Conservation (phyloP, 2,329 filamentous ascomycete species). For the Fusarium buxicola region DNA sequence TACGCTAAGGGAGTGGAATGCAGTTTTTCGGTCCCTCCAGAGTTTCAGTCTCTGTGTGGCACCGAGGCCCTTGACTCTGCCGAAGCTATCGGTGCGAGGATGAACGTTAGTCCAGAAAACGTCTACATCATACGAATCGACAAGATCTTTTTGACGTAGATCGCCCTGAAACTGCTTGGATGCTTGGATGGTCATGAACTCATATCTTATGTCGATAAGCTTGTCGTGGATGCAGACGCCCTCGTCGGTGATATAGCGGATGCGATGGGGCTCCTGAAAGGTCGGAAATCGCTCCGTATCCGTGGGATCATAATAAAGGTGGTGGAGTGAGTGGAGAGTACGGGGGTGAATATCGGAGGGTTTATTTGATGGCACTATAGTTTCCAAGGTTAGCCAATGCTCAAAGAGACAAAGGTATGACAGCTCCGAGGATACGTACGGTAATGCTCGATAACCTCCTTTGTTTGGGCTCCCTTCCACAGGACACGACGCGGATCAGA, state of each 20-base stretch:
- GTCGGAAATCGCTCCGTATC: slow-evolving; percentile 61
- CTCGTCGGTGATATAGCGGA: slow-evolving; percentile 59
- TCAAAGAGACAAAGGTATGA: not conserved
- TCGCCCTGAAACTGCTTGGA: slow-evolving; percentile 62
- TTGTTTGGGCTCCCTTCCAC: slow-evolving; percentile 64
- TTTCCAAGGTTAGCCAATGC: slow-evolving; percentile 1
- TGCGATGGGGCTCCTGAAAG: slow-evolving; percentile 59
- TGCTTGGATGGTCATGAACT: slow-evolving; percentile 60
- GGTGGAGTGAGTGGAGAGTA: slow-evolving; percentile 61
- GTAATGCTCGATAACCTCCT: slow-evolving; percentile 63
- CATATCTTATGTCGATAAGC: slow-evolving; percentile 60
- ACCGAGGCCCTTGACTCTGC: slow-evolving; percentile 61
- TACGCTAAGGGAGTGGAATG: slow-evolving; percentile 59
- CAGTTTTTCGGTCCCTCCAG: slow-evolving; percentile 61
- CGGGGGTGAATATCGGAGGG: slow-evolving; percentile 59
- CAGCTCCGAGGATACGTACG: slow-evolving; percentile 49
- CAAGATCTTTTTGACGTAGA: slow-evolving; percentile 57
- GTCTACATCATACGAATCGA: slow-evolving; percentile 63
- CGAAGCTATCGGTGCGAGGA: slow-evolving; percentile 60
- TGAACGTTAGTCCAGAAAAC: slow-evolving; percentile 64
- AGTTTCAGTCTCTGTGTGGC: slow-evolving; percentile 64
- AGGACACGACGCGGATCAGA: slow-evolving; percentile 59
- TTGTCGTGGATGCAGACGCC: slow-evolving; percentile 60
- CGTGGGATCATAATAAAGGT: slow-evolving; percentile 60
- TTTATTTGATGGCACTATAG: slow-evolving; percentile 57